Evolutionary conservation across 345 rosid genomes (phyloP).

Genomic region (Eucalyptus regnans): DNA sequence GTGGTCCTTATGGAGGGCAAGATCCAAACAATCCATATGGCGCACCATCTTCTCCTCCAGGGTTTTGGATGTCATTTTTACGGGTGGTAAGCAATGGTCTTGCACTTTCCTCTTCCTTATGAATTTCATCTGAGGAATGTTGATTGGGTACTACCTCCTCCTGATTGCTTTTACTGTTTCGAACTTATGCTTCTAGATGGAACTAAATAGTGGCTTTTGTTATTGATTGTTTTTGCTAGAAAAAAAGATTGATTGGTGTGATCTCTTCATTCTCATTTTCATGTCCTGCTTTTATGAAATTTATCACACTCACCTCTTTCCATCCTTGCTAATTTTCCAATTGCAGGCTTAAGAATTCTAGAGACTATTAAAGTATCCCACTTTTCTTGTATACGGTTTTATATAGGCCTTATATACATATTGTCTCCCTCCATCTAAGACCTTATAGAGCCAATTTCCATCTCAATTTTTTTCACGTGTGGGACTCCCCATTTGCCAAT

Average conservation of each 20-base stretch:
- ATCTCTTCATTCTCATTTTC: neutral
- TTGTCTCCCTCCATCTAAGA: neutral
- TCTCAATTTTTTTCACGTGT: neutral
- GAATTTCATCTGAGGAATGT: neutral
- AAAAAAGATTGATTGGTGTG: neutral
- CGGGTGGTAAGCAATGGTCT: conserved; percentile 44
- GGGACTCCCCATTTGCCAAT: neutral
- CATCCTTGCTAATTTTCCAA: neutral
- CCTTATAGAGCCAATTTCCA: neutral
- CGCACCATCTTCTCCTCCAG: conserved; percentile 75
- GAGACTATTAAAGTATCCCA: neutral
- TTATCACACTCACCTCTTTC: neutral
- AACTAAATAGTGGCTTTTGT: neutral
- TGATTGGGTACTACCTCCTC: neutral
- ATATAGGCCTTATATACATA: neutral
- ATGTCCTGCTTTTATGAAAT: neutral
- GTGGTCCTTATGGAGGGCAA: conserved; percentile 60
- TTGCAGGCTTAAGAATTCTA: neutral
- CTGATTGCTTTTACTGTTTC: neutral
- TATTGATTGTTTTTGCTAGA: neutral
- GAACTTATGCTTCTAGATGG: neutral
- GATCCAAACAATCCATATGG: conserved; percentile 81
- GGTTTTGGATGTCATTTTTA: conserved; percentile 92
- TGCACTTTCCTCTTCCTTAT: neutral
- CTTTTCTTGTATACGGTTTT: neutral